Evolutionary conservation across 441 rosid species (phyloP).

Genomic region (Adansonia gregorii): DNA sequence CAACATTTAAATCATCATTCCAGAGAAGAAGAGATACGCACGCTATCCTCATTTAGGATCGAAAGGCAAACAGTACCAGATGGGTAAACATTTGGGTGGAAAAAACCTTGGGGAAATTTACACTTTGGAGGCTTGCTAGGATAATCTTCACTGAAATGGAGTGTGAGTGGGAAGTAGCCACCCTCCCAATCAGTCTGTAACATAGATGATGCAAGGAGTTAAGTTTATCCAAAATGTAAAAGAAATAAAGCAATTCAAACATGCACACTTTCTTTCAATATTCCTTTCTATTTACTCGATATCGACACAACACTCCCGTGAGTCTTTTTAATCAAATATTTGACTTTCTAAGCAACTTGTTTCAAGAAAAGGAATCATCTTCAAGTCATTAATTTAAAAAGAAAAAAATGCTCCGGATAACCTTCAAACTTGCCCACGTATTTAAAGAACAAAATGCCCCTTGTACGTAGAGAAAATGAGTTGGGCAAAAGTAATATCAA

Average conservation of each 20-base stretch:
- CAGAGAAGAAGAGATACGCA: conserved; percentile 40
- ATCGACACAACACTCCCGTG: background rate
- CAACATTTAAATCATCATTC: background rate
- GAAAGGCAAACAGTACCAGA: conserved; percentile 97
- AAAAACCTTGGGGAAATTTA: conserved; percentile 88
- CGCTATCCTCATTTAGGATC: conserved; percentile 92
- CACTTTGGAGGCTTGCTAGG: conserved; percentile 99
- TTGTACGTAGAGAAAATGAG: background rate
- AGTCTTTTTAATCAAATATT: conserved; percentile 1
- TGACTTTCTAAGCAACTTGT: background rate
- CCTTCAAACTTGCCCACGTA: background rate
- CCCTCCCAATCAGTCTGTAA: conserved; percentile 98
- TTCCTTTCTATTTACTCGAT: background rate
- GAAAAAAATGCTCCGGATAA: background rate
- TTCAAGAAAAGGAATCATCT: background rate
- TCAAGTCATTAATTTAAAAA: background rate
- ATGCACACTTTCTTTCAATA: background rate
- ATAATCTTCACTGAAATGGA: conserved; percentile 90
- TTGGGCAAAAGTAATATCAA: background rate
- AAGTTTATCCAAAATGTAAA: background rate
- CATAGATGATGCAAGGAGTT: background rate
- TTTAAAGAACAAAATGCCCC: background rate
- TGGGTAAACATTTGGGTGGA: conserved; percentile 97
- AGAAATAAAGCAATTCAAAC: background rate
- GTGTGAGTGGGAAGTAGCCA: conserved; percentile 84